Conservation (phyloP, 1,284 basidiomycete genomes). For the Austroboletus sp. region DNA sequence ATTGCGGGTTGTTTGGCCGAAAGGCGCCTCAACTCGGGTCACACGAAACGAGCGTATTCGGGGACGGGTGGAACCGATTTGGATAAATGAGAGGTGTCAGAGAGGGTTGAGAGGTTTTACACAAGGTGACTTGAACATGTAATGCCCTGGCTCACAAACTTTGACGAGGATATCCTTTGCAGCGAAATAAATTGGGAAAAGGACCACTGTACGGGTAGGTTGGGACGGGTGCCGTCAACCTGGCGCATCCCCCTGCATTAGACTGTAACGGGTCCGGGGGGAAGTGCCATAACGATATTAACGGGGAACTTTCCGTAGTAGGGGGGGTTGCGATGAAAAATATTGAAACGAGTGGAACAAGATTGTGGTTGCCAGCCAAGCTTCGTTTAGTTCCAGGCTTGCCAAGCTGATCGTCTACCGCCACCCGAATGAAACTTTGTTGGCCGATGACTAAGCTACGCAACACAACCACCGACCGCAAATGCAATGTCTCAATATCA, state of each 20-base stretch:
- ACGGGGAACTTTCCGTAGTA: conserved; percentile 27
- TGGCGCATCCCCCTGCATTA: conserved; percentile 28
- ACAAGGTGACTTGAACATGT: conserved; percentile 20
- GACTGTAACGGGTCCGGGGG: conserved; percentile 30
- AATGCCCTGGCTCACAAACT: conserved; percentile 26
- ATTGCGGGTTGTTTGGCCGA: conserved; percentile 16
- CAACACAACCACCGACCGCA: conserved; percentile 14
- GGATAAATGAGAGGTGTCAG: conserved; percentile 32
- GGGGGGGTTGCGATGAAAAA: conserved; percentile 4
- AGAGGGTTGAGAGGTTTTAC: conserved; percentile 21
- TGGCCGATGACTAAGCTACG: conserved; percentile 15
- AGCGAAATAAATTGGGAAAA: conserved; percentile 23
- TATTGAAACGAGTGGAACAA: conserved; percentile 14
- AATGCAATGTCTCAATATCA: conserved; percentile 25
- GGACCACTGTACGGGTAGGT: conserved; percentile 11
- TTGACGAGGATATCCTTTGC: conserved; percentile 14
- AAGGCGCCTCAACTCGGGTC: conserved; percentile 19
- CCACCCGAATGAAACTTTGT: conserved; percentile 13
- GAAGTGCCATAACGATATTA: conserved; percentile 32
- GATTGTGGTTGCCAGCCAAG: conserved; percentile 13
- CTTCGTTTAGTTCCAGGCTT: conserved; percentile 15
- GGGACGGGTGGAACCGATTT: conserved; percentile 22
- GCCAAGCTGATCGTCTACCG: conserved; percentile 21
- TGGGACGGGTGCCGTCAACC: conserved; percentile 18
- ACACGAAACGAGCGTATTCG: conserved; percentile 21